Evolutionary conservation across 331 rosid species (phyloP), one percentile per base, ranked within the genome.

Genomic region (Prunus yedoensis): DNA sequence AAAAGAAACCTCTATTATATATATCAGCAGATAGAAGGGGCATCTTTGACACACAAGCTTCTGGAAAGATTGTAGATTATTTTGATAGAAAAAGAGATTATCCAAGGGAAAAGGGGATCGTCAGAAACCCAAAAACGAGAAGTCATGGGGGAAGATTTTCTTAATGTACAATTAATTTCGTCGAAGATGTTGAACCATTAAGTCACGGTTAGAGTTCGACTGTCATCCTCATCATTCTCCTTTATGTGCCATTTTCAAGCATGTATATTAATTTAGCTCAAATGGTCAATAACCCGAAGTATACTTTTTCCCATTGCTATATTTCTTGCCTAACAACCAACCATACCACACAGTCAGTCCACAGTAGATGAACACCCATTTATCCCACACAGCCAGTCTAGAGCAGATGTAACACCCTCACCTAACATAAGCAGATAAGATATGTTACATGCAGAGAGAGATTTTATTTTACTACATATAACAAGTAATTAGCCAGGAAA

Each of bases 371-470:
- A 74, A 82, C 79, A 73, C 75, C 59, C 49, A 8, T 23, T 10
- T 6, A 25, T 41, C 10, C 27, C 28, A 11, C 8, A 3, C 50
- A 52, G 46, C 54, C 60, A 35, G 76, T 80, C 80, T 77, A 69
- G 70, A 79, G 89, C 79, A 85, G 96, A 82, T 88, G 66, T 73
- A 92, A 78, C 92, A 61, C 51, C 87, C 92, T 18, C 46, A 90
- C 97, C 97, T 83, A 88, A 84, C 81, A 16, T 2, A 11, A n/a
- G 17, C 21, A 25, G 13, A 46, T 57, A 67, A n/a, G 41, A 5
- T 28, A 28, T 13, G 11, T 21, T 8, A 25, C 14, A 27, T 32
- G 66, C 6, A 14, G 28, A 60, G 20, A 60, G n/a, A 27, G 1
- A 60, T 60, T 57, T 20, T 57, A 21, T 21, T 13, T 5, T 28